A percentile compares a stretch with the other conserved stretches of the same genome.
Conservation (phyloP, 345 rosid species). For the Euclidium syriacum region DNA sequence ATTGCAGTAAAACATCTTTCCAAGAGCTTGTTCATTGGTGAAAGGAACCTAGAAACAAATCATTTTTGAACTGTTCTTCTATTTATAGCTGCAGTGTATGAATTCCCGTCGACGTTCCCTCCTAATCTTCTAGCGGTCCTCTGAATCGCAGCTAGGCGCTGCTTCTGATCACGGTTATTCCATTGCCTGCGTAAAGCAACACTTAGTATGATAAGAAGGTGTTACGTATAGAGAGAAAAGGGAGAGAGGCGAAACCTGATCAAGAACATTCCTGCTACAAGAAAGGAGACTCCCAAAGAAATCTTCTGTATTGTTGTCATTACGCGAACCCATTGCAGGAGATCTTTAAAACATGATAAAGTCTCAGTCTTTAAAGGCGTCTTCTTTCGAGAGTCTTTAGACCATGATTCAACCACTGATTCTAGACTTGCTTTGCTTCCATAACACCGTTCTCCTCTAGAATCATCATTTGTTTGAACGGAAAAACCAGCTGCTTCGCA, state of each 20-base stretch:
- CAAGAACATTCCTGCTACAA: conserved; percentile 60
- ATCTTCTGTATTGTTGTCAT: conserved; percentile 40
- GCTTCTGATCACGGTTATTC: conserved; percentile 25
- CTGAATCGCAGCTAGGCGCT: conserved; percentile 33
- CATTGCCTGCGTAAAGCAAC: conserved; percentile 9
- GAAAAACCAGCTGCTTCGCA: conserved; percentile 81
- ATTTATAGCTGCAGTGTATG: conserved; percentile 31
- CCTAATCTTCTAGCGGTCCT: conserved; percentile 59
- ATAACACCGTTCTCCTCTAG: conserved; percentile 61
- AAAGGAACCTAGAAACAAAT: background rate
- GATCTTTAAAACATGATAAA: conserved; percentile 28
- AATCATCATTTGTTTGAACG: conserved; percentile 37
- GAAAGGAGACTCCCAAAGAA: conserved; percentile 78
- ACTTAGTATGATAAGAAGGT: background rate
- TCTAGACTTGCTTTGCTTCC: conserved; percentile 82
- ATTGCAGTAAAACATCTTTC: background rate
- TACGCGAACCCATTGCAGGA: conserved; percentile 34
- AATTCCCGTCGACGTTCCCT: conserved; percentile 34
- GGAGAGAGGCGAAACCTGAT: conserved; percentile 38
- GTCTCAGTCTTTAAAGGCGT: conserved; percentile 28
- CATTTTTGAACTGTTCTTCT: conserved; percentile 20
- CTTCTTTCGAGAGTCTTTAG: conserved; percentile 10
- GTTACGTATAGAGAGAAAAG: background rate
- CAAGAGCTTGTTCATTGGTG: conserved; percentile 14
- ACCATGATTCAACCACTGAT: conserved; percentile 76